Evolutionary conservation across 306 rosid species (phyloP).

Genomic region (Lathyrus sativus): DNA sequence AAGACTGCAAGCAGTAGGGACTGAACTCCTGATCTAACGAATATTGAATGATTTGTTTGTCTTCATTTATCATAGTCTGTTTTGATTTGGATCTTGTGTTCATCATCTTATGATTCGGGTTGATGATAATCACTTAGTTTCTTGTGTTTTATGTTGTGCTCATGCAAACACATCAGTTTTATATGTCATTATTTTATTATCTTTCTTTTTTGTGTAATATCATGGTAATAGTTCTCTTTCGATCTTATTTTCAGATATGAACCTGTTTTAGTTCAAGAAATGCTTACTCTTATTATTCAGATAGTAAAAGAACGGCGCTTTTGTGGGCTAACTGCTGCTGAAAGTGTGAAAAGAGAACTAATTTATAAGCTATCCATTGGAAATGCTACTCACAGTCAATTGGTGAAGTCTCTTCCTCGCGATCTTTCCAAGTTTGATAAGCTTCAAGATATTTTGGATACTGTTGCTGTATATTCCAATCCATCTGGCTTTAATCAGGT

Average conservation of each 20-base stretch:
- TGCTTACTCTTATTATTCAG: slow-evolving; percentile 93
- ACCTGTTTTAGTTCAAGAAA: slow-evolving; percentile 80
- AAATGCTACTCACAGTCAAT: slow-evolving; percentile 89
- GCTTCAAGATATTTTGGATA: slow-evolving; percentile 74
- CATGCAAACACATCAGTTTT: neutral
- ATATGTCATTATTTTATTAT: slow-evolving; percentile 12
- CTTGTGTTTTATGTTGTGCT: slow-evolving; percentile 20
- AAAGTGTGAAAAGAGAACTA: slow-evolving; percentile 87
- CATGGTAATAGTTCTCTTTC: slow-evolving; percentile 15
- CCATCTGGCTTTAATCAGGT: slow-evolving; percentile 97
- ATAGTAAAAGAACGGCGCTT: slow-evolving; percentile 89
- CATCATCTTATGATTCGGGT: neutral
- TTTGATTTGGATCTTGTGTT: slow-evolving; percentile 21
- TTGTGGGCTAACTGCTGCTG: slow-evolving; percentile 79
- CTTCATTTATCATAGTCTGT: slow-evolving; percentile 16
- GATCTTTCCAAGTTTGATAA: slow-evolving; percentile 79
- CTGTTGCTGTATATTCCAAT: slow-evolving; percentile 69
- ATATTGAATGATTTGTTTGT: neutral
- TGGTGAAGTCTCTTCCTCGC: slow-evolving; percentile 92
- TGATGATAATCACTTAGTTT: slow-evolving; percentile 8
- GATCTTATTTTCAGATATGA: slow-evolving; percentile 62
- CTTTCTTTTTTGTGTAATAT: slow-evolving; percentile 13
- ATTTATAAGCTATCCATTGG: slow-evolving; percentile 76
- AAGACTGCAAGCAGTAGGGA: slow-evolving; percentile 1
- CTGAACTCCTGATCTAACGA: neutral